A percentile compares a stretch with the other conserved stretches of the same genome.
Evolutionary conservation across 768 basidiomycete genomes (phyloP).

Genomic region (Mycena chlorophos): DNA sequence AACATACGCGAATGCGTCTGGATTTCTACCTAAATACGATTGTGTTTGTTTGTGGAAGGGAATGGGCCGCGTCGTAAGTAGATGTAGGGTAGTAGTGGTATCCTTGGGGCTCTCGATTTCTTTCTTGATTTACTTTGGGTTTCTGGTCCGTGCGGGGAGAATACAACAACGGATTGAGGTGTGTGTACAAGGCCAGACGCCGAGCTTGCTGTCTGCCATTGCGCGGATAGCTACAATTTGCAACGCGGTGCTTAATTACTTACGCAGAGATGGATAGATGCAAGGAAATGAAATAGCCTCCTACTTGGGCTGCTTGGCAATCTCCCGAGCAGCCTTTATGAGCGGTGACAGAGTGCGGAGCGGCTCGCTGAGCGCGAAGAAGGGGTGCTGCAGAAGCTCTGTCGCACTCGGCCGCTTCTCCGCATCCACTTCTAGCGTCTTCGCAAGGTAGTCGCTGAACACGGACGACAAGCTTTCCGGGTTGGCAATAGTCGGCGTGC

Average conservation of each 20-base stretch:
- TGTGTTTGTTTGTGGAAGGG: no score
- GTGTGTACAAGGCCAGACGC: slow-evolving; percentile 3
- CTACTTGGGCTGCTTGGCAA: slow-evolving; percentile 59
- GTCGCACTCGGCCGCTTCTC: slow-evolving; percentile 62
- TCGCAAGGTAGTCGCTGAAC: slow-evolving; percentile 88
- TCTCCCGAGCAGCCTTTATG: slow-evolving; percentile 90
- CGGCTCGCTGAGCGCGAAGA: slow-evolving; percentile 87
- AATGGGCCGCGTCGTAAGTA: no score
- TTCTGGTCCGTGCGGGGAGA: neutral
- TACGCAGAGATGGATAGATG: neutral
- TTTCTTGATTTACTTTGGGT: neutral
- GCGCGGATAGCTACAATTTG: slow-evolving; percentile 1
- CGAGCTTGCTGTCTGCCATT: neutral
- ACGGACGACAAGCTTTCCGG: slow-evolving; percentile 69
- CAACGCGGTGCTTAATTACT: neutral
- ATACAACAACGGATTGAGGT: neutral
- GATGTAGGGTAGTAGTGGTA: slow-evolving; percentile 11
- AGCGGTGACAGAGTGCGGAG: slow-evolving; percentile 82
- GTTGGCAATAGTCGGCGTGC: slow-evolving; percentile 94
- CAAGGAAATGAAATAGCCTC: neutral
- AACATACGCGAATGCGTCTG: no score
- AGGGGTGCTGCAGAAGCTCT: slow-evolving; percentile 63
- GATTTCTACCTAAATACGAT: no score
- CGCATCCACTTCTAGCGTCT: slow-evolving; percentile 90
- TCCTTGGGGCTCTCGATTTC: neutral